phyloP scores from a whole-genome alignment of 2,329 filamentous ascomycete genomes.

The Monosporascus sp. region DNA sequence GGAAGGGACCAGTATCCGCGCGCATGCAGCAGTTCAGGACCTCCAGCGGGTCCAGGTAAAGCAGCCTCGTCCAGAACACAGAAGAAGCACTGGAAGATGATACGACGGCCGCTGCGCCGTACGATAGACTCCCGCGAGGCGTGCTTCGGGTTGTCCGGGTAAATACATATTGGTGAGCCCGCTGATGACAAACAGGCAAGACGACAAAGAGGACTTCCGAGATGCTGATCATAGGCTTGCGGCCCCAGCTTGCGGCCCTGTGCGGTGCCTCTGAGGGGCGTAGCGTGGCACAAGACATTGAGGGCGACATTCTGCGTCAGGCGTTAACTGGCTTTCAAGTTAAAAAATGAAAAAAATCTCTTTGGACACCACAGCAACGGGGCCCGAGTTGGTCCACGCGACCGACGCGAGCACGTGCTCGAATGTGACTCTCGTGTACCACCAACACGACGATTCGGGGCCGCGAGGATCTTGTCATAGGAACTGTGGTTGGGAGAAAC shows the following conservation, averaged over 20 bases:
- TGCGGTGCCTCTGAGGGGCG: constrained; percentile 36
- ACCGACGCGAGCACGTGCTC: constrained; percentile 35
- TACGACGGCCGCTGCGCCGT: constrained; percentile 32
- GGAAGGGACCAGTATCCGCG: constrained; percentile 40
- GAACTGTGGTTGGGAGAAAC: neutral
- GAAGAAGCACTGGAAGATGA: constrained; percentile 45
- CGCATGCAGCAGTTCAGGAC: constrained; percentile 44
- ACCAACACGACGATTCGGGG: constrained; percentile 42
- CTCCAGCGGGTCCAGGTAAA: constrained; percentile 44
- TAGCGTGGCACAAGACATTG: constrained; percentile 44
- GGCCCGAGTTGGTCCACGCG: constrained; percentile 33
- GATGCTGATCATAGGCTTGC: constrained; percentile 37
- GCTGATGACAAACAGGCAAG: constrained; percentile 46
- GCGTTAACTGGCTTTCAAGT: too few relatives aligned
- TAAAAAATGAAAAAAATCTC: constrained; percentile 30
- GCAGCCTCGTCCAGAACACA: constrained; percentile 44
- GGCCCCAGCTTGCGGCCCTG: constrained; percentile 35
- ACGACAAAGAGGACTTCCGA: constrained; percentile 32
- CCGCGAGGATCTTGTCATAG: constrained; percentile 4
- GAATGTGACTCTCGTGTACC: constrained; percentile 29
- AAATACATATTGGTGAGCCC: constrained; percentile 38
- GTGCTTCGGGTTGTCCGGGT: constrained; percentile 21
- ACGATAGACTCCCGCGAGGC: constrained; percentile 21
- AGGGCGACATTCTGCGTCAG: constrained; percentile 39
- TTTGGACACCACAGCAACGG: constrained; percentile 33